Base-by-base conservation (phyloP, 1,284 basidiomycete genomes). In the Ceratobasidium sp. region DNA sequence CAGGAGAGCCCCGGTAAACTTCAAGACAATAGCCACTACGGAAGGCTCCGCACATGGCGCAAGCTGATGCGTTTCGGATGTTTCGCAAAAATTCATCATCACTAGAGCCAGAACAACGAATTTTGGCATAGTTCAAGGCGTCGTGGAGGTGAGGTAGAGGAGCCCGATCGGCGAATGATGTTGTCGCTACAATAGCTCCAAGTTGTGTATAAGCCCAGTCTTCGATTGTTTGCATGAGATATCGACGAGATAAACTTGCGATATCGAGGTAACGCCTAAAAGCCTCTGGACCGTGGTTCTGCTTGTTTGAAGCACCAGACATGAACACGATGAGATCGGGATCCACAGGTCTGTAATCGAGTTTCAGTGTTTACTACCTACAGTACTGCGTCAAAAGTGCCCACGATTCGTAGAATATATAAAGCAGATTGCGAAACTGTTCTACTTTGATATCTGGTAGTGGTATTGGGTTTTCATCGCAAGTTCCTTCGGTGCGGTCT, bases 191-290 rank as follows among this genome's bases (percentile, higher is more conserved):
- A 13, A 61, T 29, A 2, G 1, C 22, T 22, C 14, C 37, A 24
- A 61, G 6, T 13, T 41, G 31, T 7, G 39, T 43, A 6, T 9
- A 41, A 8, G 37, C 59, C 59, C 59, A 61, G 8, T 8, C 37
- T 14, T 61, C 59, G 16, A 22, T 1, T 2, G 39, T 22, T 8
- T 14, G 34, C 59, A 61, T 61, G 59, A 34, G 22, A 22, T n/a
- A 61, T 7, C 59, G 59, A 61, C 43, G 59, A 2, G 59, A 29
- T 1, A 61, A 37, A 2, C 16, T 61, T 7, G 59, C 34, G 13
- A 61, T 61, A 22, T 61, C 37, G n/a, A 41, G 59, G 24, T 61
- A 61, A 2, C 39, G 59, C 24, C 43, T 61, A 31, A 61, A 61
- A 13, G 59, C 34, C 34, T 16, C 22, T 7, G 14, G 19, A 29